Evolutionary conservation across 139 green algal species (phyloP).

Genomic region (Microglena sp.): DNA sequence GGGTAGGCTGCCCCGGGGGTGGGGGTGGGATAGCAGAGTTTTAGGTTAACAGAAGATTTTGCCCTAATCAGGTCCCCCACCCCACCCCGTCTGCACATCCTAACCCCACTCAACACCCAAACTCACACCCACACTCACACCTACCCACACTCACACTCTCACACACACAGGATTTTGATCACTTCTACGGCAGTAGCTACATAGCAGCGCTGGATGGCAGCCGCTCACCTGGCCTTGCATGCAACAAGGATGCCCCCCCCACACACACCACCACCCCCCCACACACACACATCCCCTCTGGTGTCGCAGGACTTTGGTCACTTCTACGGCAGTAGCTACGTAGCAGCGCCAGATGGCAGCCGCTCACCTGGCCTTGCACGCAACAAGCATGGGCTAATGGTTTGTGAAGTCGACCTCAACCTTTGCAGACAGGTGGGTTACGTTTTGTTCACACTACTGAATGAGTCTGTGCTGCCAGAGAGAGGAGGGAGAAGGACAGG

Average conservation of each 20-base stretch:
- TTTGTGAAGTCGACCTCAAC: slow-evolving; percentile 88
- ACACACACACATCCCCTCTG: background rate
- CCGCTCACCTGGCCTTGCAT: slow-evolving; percentile 59
- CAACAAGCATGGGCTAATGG: slow-evolving; percentile 73
- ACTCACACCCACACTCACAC: background rate
- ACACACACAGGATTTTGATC: slow-evolving; percentile 35
- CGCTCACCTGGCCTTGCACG: slow-evolving; percentile 63
- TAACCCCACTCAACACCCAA: too few species aligned
- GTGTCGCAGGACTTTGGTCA: slow-evolving; percentile 65
- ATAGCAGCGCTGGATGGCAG: slow-evolving; percentile 85
- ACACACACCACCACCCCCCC: too few species aligned
- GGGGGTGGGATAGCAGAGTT: too few species aligned
- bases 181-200: slow-evolving; percentile 91
- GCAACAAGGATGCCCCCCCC: slow-evolving; percentile 70
- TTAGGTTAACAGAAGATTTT: too few species aligned
- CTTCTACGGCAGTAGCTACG: slow-evolving; percentile 90
- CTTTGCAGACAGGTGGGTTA: slow-evolving; percentile 70
- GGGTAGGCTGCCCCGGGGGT: too few species aligned
- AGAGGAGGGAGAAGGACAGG: too few species aligned
- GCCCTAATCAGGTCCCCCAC: slow-evolving; percentile 86
- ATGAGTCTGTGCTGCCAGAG: too few species aligned
- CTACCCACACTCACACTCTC: background rate
- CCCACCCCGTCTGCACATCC: too few species aligned
- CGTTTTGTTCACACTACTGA: too few species aligned
- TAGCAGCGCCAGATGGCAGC: slow-evolving; percentile 84